phyloP scores from a whole-genome alignment of 768 basidiomycete genomes.

The Hebeloma cylindrosporum region DNA sequence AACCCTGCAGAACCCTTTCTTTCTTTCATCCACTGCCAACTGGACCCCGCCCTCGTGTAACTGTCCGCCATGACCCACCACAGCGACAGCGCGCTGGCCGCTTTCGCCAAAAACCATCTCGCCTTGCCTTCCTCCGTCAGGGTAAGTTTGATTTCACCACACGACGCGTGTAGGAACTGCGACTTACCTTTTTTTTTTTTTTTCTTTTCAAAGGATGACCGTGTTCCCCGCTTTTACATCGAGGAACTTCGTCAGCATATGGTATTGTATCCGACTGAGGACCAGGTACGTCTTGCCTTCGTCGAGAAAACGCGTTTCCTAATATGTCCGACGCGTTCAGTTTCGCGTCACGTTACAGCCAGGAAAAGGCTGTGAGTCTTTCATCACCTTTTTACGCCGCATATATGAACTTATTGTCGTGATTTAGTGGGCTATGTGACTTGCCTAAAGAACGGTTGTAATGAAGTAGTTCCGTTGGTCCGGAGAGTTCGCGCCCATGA shows the following conservation, averaged over 20 bases:
- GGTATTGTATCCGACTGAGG: conserved; percentile 31
- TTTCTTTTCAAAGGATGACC: conserved; percentile 14
- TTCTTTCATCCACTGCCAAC: too few species aligned
- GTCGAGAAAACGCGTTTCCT: conserved; percentile 1
- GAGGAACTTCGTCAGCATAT: conserved; percentile 36
- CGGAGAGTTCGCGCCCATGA: conserved; percentile 30
- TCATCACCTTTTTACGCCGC: conserved; percentile 6
- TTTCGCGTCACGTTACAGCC: conserved; percentile 39
- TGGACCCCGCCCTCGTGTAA: too few species aligned
- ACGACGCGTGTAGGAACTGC: neutral
- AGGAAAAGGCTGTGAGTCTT: conserved; percentile 38
- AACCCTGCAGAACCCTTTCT: too few species aligned
- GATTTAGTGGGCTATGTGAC: conserved; percentile 40
- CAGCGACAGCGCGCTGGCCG: conserved; percentile 5
- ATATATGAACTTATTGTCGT: conserved; percentile 6
- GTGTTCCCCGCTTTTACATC: conserved; percentile 37
- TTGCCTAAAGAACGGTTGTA: conserved; percentile 51
- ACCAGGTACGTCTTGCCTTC: conserved; percentile 27
- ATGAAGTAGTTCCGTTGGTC: conserved; percentile 33
- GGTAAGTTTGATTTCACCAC: conserved; percentile 8
- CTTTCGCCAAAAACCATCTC: conserved; percentile 14
- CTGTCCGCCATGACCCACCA: conserved; percentile 7
- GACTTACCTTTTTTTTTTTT: neutral
- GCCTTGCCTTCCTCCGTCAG: conserved; percentile 8
- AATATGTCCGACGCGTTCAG: conserved; percentile 21